Evolutionary conservation across 768 basidiomycete species (phyloP).

Genomic region (Macrocybe gigantea): DNA sequence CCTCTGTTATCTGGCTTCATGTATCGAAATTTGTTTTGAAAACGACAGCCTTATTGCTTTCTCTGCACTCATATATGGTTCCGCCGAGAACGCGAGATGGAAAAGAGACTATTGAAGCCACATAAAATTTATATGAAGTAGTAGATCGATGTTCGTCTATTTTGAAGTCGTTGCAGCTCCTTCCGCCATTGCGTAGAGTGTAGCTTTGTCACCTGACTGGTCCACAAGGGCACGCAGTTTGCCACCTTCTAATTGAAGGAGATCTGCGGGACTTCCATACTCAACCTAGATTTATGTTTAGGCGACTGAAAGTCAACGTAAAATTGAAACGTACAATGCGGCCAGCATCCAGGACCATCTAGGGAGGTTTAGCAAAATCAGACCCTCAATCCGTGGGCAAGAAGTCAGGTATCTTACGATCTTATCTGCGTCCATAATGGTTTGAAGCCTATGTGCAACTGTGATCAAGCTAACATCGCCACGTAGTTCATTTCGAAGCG

Average conservation of each 20-base stretch:
- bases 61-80: background rate
- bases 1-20: background rate
- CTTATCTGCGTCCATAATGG: constrained; percentile 63
- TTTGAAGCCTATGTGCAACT: constrained; percentile 66
- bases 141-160: no score
- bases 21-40: background rate
- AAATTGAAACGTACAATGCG: constrained; percentile 34
- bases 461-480: constrained; percentile 57
- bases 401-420: constrained; percentile 25
- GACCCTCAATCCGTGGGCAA: background rate
- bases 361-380: background rate
- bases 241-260: constrained; percentile 49
- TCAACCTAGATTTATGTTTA: constrained; percentile 29
- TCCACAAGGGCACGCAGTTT: constrained; percentile 50
- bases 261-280: constrained; percentile 42
- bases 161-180: no score
- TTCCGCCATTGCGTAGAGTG: constrained; percentile 38
- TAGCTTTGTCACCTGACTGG: constrained; percentile 49
- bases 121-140: no score
- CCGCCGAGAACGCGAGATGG: background rate
- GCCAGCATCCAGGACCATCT: constrained; percentile 56
- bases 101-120: no score
- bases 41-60: background rate
- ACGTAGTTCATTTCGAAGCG: constrained; percentile 59
- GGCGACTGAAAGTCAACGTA: background rate